Conservation (phyloP, 768 basidiomycete species). For the Leccinum disarticulatum region DNA sequence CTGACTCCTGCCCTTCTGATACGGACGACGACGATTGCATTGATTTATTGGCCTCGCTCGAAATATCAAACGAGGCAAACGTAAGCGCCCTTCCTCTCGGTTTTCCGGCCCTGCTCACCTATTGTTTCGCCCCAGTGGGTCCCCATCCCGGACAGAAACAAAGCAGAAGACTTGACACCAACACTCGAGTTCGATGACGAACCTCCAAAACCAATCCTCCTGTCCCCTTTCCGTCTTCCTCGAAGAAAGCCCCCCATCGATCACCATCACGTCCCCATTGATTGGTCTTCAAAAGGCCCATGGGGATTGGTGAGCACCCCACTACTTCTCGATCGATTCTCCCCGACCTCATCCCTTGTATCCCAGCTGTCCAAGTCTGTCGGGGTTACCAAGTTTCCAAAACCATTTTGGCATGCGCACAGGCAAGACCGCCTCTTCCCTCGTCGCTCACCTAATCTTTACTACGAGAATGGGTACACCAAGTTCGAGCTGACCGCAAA, state of each 20-base stretch:
- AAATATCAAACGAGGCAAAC: slow-evolving; percentile 32
- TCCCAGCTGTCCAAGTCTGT: slow-evolving; percentile 13
- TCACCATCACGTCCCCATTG: slow-evolving; percentile 16
- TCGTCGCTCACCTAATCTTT: slow-evolving; percentile 25
- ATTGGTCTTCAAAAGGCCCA: slow-evolving; percentile 14
- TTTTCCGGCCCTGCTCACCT: slow-evolving; percentile 5
- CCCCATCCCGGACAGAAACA: slow-evolving; percentile 26
- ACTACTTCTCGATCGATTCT: background rate
- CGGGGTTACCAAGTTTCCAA: slow-evolving; percentile 23
- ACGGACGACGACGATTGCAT: slow-evolving; percentile 26
- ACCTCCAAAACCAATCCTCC: background rate
- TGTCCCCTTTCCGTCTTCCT: slow-evolving; percentile 13
- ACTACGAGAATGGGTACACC: slow-evolving; percentile 22
- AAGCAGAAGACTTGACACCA: slow-evolving; percentile 33
- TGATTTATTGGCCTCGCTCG: slow-evolving; percentile 25
- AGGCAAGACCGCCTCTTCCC: slow-evolving; percentile 24
- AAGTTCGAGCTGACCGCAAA: slow-evolving; percentile 29
- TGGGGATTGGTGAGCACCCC: slow-evolving; percentile 24
- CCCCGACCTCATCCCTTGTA: background rate
- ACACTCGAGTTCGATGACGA: slow-evolving; percentile 3
- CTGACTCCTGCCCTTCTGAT: background rate
- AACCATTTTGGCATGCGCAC: slow-evolving; percentile 19
- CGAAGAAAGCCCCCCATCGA: slow-evolving; percentile 21
- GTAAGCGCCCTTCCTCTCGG: slow-evolving; percentile 14
- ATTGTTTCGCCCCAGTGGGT: slow-evolving; percentile 22